phyloP scores from a whole-genome alignment of 1,284 basidiomycete genomes.

The Boletus semigastroideus region DNA sequence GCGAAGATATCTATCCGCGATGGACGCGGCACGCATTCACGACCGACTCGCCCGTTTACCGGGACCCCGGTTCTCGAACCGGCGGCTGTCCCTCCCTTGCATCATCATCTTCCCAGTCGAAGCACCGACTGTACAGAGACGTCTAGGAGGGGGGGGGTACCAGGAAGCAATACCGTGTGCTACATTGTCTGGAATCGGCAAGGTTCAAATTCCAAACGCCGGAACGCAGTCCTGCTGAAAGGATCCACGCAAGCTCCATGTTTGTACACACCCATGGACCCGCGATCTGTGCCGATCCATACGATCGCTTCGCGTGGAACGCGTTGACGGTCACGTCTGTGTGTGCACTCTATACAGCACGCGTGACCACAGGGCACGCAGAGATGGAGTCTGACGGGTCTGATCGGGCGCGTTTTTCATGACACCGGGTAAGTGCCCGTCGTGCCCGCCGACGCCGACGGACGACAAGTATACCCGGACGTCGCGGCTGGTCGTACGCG shows the following conservation, averaged over 20 bases:
- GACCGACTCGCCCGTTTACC: not conserved
- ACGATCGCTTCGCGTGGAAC: not conserved
- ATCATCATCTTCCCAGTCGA: not conserved
- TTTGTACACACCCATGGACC: not conserved
- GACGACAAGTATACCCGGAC: no score
- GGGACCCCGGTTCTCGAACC: not conserved
- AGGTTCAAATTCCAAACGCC: not conserved
- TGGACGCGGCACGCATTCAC: not conserved
- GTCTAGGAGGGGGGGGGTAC: not conserved
- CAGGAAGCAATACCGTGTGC: not conserved
- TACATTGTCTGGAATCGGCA: not conserved
- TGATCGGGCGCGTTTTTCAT: no score
- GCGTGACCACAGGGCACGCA: no score
- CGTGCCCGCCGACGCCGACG: no score
- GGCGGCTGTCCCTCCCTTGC: not conserved
- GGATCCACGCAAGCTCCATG: not conserved
- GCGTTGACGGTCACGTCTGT: no score
- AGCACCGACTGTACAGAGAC: not conserved
- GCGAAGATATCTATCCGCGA: not conserved
- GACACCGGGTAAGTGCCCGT: no score
- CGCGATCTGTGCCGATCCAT: not conserved
- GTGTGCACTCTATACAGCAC: no score
- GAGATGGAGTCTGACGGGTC: no score
- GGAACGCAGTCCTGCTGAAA: not conserved
- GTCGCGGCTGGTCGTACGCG: no score